Base-by-base conservation (phyloP, 2,329 filamentous ascomycete genomes). In the Trichothecium roseum region DNA sequence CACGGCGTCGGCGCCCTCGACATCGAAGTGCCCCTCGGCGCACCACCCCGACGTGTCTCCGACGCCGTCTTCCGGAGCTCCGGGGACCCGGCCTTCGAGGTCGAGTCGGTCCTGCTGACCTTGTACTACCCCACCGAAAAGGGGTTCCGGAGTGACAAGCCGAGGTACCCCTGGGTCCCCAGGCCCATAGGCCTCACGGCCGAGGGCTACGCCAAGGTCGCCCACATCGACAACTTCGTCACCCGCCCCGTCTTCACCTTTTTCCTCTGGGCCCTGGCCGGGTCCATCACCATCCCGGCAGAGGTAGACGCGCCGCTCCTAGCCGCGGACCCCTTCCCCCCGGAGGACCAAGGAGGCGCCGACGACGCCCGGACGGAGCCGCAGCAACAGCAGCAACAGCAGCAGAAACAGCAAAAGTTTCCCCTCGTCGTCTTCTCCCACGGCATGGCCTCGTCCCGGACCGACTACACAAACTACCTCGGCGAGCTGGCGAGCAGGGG, bases 361-460 rank as follows among this genome's bases (percentile, higher is more conserved):
- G 28, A 18, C 16, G 32, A 24, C 15, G 15, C 8, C 4, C 5
- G 27, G 32, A 14, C 13, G 8, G 17, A 10, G n/a, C 10, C 13
- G 5, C 17, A 34, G 17, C 12, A 34, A 15, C 9, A 28, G 18
- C 27, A 30, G 26, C 30, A 29, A n/a, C 12, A 28, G 20, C n/a
- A 2, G 32, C 10, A 18, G 18, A 24, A 5, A 28, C 16, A 34
- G 18, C 3, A 47, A 2, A 45, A 50, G 34, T 56, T 64, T 18
- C 65, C 67, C 8, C 53, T 71, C 40, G 50, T 71, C 39, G 50
- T 72, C 43, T 69, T 72, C 45, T 69, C 68, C 5, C 68, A 72
- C 42, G 68, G 68, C 30, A 66, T 66, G 49, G 66, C 64, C 17
- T 64, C 61, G 29, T 66, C 62, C 1, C 51, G 68, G 16, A 68